Conservation (phyloP, 371 early-diverging fungal genomes). For the Lichtheimia ramosa region DNA sequence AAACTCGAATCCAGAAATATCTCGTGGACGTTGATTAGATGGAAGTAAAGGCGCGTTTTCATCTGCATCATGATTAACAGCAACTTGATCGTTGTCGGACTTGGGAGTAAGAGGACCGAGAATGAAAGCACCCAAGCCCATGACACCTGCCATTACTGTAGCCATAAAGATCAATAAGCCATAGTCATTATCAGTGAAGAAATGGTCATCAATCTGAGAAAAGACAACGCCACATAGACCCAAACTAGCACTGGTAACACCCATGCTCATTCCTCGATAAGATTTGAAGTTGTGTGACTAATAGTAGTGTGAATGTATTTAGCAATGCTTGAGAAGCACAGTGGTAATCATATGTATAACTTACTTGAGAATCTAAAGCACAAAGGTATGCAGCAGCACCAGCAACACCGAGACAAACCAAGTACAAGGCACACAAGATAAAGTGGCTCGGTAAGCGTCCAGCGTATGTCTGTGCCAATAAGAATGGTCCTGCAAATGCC, state of each 20-base stretch:
- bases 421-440: constrained; percentile 34
- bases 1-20: constrained; percentile 25
- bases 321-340: neutral
- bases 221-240: constrained; percentile 45
- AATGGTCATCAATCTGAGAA: constrained; percentile 45
- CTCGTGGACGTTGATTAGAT: neutral
- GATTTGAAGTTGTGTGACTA: constrained; percentile 40
- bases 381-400: constrained; percentile 47
- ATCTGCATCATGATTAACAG: constrained; percentile 7
- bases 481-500: constrained; percentile 32
- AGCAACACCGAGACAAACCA: constrained; percentile 28
- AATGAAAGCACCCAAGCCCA: constrained; percentile 34
- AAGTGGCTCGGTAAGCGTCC: constrained; percentile 32
- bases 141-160: constrained; percentile 20
- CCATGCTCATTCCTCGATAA: constrained; percentile 46
- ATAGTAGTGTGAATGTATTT: neutral
- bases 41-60: constrained; percentile 4
- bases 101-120: constrained; percentile 21
- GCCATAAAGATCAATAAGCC: constrained; percentile 39
- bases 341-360: neutral
- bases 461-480: constrained; percentile 42
- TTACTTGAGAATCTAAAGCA: constrained; percentile 48
- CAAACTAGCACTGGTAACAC: constrained; percentile 38
- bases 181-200: constrained; percentile 26
- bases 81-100: neutral